These are phyloP conservation scores for Rhynchospora tenuis DNA, from an alignment of 176 grass and related monocot genomes.

Conservation along the genomic window DNA sequence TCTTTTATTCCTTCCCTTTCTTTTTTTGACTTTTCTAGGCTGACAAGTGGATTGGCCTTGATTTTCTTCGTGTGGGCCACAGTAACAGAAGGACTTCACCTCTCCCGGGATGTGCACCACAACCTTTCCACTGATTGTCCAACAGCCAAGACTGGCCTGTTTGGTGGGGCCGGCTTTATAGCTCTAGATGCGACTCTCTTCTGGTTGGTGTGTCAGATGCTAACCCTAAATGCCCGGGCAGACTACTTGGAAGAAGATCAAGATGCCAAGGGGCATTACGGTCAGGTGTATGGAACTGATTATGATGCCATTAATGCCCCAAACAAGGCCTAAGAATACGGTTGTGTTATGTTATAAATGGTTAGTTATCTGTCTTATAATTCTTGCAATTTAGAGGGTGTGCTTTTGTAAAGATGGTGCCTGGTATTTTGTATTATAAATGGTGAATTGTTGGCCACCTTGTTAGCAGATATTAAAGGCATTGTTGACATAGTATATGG, in stretches of 20 bases:
- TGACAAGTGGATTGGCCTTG: constrained; percentile 31
- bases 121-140: constrained; percentile 31
- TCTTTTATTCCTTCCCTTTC: neutral
- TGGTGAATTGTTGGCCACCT: no score
- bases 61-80: constrained; percentile 34
- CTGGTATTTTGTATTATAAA: neutral
- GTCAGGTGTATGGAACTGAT: constrained; percentile 14
- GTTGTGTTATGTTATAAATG: neutral
- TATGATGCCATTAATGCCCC: neutral
- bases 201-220: constrained; percentile 55
- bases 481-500: neutral
- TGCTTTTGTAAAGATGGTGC: neutral
- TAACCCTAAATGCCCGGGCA: constrained; percentile 38
- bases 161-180: constrained; percentile 47
- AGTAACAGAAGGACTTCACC: constrained; percentile 28
- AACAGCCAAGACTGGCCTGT: constrained; percentile 38
- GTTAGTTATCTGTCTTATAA: neutral
- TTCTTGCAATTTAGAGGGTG: neutral
- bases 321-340: constrained; percentile 4
- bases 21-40: constrained; percentile 13
- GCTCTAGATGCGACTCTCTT: constrained; percentile 51
- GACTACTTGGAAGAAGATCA: constrained; percentile 38
- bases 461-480: neutral
- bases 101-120: constrained; percentile 32
- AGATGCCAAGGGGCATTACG: neutral